Percentiles rank a stretch among this genome's conserved stretches.
Evolutionary conservation across 371 early-diverging fungal species (phyloP).

Genomic region (Mortierella sp.): DNA sequence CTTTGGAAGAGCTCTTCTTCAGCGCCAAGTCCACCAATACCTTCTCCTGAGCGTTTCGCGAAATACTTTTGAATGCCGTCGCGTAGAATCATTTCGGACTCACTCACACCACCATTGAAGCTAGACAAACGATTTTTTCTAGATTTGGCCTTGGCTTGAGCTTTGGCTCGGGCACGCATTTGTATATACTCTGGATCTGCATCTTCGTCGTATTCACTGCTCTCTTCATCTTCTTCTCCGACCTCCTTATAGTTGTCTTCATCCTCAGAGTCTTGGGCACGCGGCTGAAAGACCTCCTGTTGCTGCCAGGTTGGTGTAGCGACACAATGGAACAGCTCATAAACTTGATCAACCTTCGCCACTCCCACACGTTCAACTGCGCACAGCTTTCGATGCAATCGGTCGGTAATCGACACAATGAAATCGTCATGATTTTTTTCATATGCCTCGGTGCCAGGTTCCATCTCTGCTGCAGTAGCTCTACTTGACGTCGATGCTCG

Average conservation of each 20-base stretch:
- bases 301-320: constrained; percentile 53
- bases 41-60: constrained; percentile 39
- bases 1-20: constrained; percentile 32
- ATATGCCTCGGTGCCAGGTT: constrained; percentile 8
- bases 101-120: constrained; percentile 8
- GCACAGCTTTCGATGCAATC: constrained; percentile 45
- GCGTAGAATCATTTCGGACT: constrained; percentile 34
- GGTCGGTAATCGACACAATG: constrained; percentile 29
- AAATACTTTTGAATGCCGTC: constrained; percentile 46
- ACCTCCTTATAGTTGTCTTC: constrained; percentile 16
- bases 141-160: not conserved
- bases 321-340: constrained; percentile 41
- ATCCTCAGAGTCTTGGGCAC: not conserved
- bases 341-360: constrained; percentile 52
- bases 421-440: constrained; percentile 41
- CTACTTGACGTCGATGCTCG: not conserved
- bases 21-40: constrained; percentile 40
- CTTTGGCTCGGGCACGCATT: constrained; percentile 19
- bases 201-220: constrained; percentile 40
- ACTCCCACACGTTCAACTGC: constrained; percentile 54
- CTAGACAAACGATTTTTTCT: not conserved
- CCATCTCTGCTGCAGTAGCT: not conserved
- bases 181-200: constrained; percentile 33
- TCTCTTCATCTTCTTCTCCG: constrained; percentile 12
- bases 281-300: constrained; percentile 33